Conservation (phyloP, 495 filamentous ascomycete genomes). For the Penicillium subrubescens region DNA sequence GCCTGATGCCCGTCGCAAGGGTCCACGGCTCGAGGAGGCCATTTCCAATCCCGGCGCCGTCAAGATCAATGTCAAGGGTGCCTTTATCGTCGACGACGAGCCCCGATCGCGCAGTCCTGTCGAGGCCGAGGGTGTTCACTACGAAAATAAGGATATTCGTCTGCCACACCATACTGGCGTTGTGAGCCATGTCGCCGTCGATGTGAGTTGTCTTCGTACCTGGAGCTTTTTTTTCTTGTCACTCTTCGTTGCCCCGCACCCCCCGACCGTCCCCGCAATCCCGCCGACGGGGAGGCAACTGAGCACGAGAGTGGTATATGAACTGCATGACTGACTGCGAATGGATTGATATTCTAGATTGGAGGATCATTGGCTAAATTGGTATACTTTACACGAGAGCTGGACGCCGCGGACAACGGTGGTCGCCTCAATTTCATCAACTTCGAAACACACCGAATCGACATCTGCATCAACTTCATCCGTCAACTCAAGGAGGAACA, state of each 20-base stretch:
- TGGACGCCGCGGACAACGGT: conserved; percentile 73
- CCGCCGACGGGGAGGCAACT: conserved; percentile 6
- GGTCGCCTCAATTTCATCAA: conserved; percentile 92
- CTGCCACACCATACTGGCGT: conserved; percentile 90
- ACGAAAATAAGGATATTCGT: conserved; percentile 90
- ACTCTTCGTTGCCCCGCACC: conserved; percentile 37
- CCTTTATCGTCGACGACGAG: conserved; percentile 91
- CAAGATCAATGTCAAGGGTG: conserved; percentile 92
- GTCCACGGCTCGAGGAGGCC: conserved; percentile 59
- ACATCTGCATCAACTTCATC: conserved; percentile 90
- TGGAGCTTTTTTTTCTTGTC: conserved; percentile 12
- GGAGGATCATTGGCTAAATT: conserved; percentile 93
- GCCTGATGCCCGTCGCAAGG: conserved; percentile 25
- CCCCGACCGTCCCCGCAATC: conserved; percentile 39
- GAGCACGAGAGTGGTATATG: not conserved
- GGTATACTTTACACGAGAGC: conserved; percentile 93
- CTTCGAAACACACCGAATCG: conserved; percentile 92
- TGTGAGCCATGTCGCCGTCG: conserved; percentile 94
- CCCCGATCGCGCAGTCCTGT: conserved; percentile 52
- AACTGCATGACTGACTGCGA: conserved; percentile 27
- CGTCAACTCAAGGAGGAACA: conserved; percentile 77
- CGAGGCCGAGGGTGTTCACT: conserved; percentile 61
- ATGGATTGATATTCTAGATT: conserved; percentile 58
- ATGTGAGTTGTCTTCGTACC: conserved; percentile 66
- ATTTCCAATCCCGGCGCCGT: conserved; percentile 83